These are phyloP conservation scores for Hanseniaspora sp. DNA, from an alignment of 1,139 yeast species.

Conservation along the genomic window DNA sequence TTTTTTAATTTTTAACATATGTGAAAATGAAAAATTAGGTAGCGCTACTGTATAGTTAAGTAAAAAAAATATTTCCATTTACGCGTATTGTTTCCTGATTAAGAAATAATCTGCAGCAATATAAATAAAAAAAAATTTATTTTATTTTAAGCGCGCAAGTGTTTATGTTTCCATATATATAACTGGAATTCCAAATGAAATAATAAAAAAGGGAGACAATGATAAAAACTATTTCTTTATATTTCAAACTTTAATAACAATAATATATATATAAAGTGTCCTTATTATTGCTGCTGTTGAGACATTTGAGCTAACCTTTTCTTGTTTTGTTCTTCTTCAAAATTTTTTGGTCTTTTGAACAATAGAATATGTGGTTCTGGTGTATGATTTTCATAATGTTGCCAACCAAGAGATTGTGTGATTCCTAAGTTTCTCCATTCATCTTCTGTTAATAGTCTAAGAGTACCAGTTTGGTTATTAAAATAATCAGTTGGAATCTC, in stretches of 20 bases:
- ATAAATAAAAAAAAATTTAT: too few species aligned
- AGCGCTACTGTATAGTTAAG: too few species aligned
- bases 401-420: conserved; percentile 97
- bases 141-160: too few species aligned
- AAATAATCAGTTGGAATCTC: conserved; percentile 94
- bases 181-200: too few species aligned
- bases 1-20: too few species aligned
- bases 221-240: too few species aligned
- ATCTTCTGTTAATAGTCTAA: conserved; percentile 80
- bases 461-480: conserved; percentile 87
- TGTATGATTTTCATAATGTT: conserved; percentile 92
- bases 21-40: too few species aligned
- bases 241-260: background rate
- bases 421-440: conserved; percentile 99
- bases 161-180: too few species aligned
- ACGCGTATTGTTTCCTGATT: too few species aligned
- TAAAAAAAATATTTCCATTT: too few species aligned
- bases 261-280: background rate
- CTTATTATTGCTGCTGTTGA: conserved; percentile 10
- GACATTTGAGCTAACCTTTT: conserved; percentile 20
- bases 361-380: conserved; percentile 96
- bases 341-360: conserved; percentile 56
- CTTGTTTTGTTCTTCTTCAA: conserved; percentile 27
- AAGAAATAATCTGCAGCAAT: too few species aligned
- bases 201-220: too few species aligned